Percentiles rank a stretch among this genome's conserved stretches.
These are phyloP conservation scores for Lachancea quebecensis DNA, from an alignment of 805 yeast species.

Conservation along the genomic window DNA sequence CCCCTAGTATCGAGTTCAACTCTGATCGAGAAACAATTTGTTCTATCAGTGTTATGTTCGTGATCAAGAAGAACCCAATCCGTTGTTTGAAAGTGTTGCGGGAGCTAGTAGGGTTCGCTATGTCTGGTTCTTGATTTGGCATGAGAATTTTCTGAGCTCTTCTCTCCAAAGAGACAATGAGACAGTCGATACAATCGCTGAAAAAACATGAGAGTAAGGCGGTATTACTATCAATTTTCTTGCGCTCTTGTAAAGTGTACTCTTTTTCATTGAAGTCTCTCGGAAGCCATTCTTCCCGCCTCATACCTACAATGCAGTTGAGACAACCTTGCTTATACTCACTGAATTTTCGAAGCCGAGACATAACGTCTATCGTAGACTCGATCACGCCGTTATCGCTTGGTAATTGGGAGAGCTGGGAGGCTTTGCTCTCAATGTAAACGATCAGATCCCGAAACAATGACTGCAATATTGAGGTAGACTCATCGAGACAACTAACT, in stretches of 20 bases:
- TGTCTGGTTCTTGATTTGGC: conserved; percentile 22
- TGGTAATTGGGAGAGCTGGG: conserved; percentile 42
- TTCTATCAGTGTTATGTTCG: conserved; percentile 68
- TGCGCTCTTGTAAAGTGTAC: conserved; percentile 16
- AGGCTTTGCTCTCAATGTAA: conserved; percentile 47
- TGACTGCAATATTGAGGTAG: conserved; percentile 28
- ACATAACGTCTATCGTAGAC: conserved; percentile 63
- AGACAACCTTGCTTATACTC: conserved; percentile 49
- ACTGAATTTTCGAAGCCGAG: conserved; percentile 56
- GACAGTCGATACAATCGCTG: conserved; percentile 73
- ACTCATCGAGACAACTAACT: conserved; percentile 21
- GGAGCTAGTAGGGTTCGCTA: conserved; percentile 15
- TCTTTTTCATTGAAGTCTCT: conserved; percentile 35
- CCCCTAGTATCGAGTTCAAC: conserved; percentile 47
- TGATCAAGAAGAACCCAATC: conserved; percentile 64
- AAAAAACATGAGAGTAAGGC: conserved; percentile 57
- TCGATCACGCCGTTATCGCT: conserved; percentile 67
- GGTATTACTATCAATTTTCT: conserved; percentile 27
- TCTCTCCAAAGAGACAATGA: conserved; percentile 57
- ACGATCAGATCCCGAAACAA: conserved; percentile 53
- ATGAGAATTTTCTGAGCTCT: conserved; percentile 39
- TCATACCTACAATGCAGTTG: conserved; percentile 42
- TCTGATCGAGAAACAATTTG: conserved; percentile 59
- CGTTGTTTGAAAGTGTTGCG: conserved; percentile 31
- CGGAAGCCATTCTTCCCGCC: conserved; percentile 65